These are phyloP conservation scores for Talaromyces wortmannii DNA, from an alignment of 495 filamentous ascomycete species.

Conservation along the genomic window DNA sequence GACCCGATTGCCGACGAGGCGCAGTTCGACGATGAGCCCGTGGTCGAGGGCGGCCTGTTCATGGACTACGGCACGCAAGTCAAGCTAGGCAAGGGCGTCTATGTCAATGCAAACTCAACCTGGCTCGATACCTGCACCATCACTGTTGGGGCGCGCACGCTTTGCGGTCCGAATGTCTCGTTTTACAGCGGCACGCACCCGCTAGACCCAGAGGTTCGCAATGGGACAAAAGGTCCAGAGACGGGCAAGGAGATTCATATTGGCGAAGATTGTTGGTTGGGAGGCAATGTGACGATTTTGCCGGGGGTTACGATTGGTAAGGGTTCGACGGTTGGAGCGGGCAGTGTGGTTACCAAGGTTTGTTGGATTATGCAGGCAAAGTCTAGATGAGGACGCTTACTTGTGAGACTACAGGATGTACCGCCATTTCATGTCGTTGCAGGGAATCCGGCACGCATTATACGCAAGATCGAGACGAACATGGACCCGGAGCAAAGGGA, in stretches of 20 bases:
- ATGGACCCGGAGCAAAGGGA: conserved; percentile 11
- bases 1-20: conserved; percentile 52
- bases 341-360: conserved; percentile 86
- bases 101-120: conserved; percentile 69
- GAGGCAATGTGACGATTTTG: conserved; percentile 66
- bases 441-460: conserved; percentile 60
- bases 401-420: conserved; percentile 40
- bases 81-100: conserved; percentile 58
- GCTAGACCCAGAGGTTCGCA: conserved; percentile 62
- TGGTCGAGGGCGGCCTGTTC: conserved; percentile 63
- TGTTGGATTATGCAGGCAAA: conserved; percentile 13
- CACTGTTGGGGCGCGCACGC: conserved; percentile 69
- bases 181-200: conserved; percentile 73
- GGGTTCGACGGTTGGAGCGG: conserved; percentile 73
- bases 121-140: conserved; percentile 75
- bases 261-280: conserved; percentile 87
- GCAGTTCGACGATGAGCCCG: conserved; percentile 54
- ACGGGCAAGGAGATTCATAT: conserved; percentile 66
- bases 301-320: conserved; percentile 78
- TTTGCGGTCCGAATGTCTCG: conserved; percentile 70
- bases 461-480: conserved; percentile 45
- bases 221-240: conserved; percentile 72
- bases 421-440: conserved; percentile 55
- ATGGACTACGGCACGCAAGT: conserved; percentile 76
- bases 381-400: background rate